phyloP scores from a whole-genome alignment of 2,329 filamentous ascomycete species.

The Claviceps quebecensis region DNA sequence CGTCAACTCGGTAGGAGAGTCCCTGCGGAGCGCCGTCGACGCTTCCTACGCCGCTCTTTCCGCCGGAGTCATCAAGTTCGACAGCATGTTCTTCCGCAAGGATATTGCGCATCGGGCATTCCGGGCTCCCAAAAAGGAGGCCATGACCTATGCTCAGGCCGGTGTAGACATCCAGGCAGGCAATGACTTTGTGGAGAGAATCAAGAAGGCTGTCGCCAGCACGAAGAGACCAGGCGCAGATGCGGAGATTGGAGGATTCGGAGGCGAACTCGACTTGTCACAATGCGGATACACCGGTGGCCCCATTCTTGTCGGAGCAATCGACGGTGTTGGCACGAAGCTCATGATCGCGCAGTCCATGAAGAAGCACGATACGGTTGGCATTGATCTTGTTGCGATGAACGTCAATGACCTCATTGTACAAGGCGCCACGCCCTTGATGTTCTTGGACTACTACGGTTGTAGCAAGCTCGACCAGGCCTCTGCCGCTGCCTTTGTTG shows the following conservation, averaged over 20 bases:
- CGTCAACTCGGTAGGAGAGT: constrained; percentile 60
- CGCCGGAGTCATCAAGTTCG: constrained; percentile 55
- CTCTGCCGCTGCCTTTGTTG: constrained; percentile 71
- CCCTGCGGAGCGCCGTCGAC: constrained; percentile 68
- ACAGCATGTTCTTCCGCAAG: constrained; percentile 81
- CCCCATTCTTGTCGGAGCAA: constrained; percentile 80
- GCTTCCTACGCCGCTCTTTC: constrained; percentile 78
- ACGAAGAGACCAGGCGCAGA: constrained; percentile 79
- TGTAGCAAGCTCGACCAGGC: constrained; percentile 75
- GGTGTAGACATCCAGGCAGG: constrained; percentile 92
- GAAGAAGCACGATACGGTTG: constrained; percentile 84
- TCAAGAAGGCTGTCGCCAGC: constrained; percentile 77
- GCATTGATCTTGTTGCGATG: constrained; percentile 95
- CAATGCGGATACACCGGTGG: constrained; percentile 59
- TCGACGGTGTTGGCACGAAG: constrained; percentile 94
- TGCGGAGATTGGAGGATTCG: constrained; percentile 89
- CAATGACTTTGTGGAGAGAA: constrained; percentile 81
- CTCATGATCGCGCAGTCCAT: constrained; percentile 88
- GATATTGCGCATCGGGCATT: constrained; percentile 78
- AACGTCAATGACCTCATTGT: constrained; percentile 97
- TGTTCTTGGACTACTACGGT: constrained; percentile 97
- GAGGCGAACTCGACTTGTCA: constrained; percentile 49
- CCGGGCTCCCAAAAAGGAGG: constrained; percentile 30
- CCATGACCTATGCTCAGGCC: constrained; percentile 80
- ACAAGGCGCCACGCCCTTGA: constrained; percentile 84